A percentile compares a stretch with the other conserved stretches of the same genome.
phyloP scores from a whole-genome alignment of 495 filamentous ascomycete species.

The Podospora appendiculata region DNA sequence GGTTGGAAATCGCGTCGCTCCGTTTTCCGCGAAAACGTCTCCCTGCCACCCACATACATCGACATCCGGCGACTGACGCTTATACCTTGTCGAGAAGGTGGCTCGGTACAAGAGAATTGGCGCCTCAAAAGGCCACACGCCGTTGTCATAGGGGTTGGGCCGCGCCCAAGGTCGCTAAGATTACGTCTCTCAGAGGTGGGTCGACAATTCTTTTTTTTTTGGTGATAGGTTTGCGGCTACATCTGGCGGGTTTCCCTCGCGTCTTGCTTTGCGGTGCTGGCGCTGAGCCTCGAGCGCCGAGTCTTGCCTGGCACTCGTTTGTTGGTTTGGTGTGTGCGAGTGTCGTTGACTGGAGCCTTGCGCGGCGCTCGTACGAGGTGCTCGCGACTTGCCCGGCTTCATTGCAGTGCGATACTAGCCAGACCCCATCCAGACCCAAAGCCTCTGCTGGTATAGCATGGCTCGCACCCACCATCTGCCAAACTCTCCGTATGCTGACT shows the following conservation, averaged over 20 bases:
- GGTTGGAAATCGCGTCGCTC: constrained; percentile 1
- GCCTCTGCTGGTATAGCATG: too few relatives aligned
- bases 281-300: too few relatives aligned
- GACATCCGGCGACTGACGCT: neutral
- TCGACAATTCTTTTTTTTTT: neutral
- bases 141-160: constrained; percentile 19
- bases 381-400: too few relatives aligned
- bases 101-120: constrained; percentile 8
- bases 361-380: too few relatives aligned
- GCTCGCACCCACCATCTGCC: neutral
- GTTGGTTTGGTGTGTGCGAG: too few relatives aligned
- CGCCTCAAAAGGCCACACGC: constrained; percentile 14
- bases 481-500: neutral
- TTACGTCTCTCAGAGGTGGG: constrained; percentile 12
- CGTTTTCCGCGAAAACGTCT: neutral
- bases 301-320: too few relatives aligned
- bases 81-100: constrained; percentile 4
- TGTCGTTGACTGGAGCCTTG: too few relatives aligned
- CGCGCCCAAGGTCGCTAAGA: constrained; percentile 5
- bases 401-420: too few relatives aligned
- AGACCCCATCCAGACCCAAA: too few relatives aligned
- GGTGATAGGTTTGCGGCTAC: neutral
- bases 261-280: too few relatives aligned
- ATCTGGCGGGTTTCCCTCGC: neutral
- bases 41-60: neutral